These are phyloP conservation scores for Oehlia diaphana DNA, from an alignment of 192 early-diverging fungal species.

Conservation along the genomic window DNA sequence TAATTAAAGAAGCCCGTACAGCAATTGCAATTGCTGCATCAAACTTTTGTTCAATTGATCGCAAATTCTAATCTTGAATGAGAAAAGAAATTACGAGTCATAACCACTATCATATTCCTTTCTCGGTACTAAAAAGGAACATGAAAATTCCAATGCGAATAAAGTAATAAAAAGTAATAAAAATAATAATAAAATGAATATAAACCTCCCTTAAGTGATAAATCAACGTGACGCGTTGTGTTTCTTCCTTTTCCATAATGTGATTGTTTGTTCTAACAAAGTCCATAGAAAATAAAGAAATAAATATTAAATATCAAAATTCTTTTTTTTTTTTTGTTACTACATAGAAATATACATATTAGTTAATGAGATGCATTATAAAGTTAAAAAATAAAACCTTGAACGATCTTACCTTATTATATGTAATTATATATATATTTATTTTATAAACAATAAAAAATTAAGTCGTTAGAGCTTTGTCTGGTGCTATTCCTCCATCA, in stretches of 20 bases:
- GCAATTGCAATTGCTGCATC: slow-evolving; percentile 18
- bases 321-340: background rate
- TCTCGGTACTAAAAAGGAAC: background rate
- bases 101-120: slow-evolving; percentile 7
- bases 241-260: background rate
- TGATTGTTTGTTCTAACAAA: background rate
- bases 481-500: slow-evolving; percentile 9
- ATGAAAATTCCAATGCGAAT: slow-evolving; percentile 12
- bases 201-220: slow-evolving; percentile 12
- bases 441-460: background rate
- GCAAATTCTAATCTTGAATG: slow-evolving; percentile 23
- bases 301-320: background rate
- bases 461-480: slow-evolving; percentile 15
- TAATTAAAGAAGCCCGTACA: background rate
- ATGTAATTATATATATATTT: background rate
- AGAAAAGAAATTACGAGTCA: slow-evolving; percentile 28
- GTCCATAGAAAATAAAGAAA: background rate
- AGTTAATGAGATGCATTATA: background rate
- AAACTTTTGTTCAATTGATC: slow-evolving; percentile 11
- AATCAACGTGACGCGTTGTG: background rate
- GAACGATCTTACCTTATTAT: background rate
- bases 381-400: background rate
- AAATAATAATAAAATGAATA: slow-evolving; percentile 1
- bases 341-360: slow-evolving; percentile 8
- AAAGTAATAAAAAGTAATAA: slow-evolving; percentile 8